These are phyloP conservation scores for Epichloe sibirici DNA, from an alignment of 2,329 filamentous ascomycete species.

Conservation along the genomic window DNA sequence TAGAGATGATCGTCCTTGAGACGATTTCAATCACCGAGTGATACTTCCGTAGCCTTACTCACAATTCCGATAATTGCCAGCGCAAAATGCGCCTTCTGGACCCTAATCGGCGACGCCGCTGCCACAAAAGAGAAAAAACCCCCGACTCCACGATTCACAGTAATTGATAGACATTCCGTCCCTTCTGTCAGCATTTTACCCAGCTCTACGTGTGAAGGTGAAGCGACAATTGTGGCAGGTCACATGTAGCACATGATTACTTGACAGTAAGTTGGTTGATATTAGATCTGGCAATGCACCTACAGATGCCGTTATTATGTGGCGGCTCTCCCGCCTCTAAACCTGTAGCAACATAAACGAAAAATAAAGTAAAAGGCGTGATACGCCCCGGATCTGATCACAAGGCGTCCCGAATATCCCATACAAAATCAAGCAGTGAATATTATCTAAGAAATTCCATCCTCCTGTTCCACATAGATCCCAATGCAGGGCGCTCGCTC, in stretches of 20 bases:
- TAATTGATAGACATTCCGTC: too few relatives aligned
- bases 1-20: too few relatives aligned
- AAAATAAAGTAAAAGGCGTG: neutral
- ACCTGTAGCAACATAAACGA: neutral
- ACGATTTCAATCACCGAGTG: too few relatives aligned
- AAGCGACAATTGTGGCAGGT: too few relatives aligned
- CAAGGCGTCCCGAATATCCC: neutral
- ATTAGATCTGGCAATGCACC: neutral
- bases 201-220: too few relatives aligned
- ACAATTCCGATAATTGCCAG: too few relatives aligned
- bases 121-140: too few relatives aligned
- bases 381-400: neutral
- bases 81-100: too few relatives aligned
- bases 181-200: too few relatives aligned
- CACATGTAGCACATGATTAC: neutral
- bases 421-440: neutral
- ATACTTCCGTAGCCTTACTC: too few relatives aligned
- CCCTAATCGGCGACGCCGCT: too few relatives aligned
- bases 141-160: too few relatives aligned
- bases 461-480: neutral
- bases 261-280: neutral
- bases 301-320: neutral
- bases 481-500: neutral
- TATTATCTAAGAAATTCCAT: neutral
- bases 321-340: neutral